These are phyloP conservation scores for Sugiyamaella smithiae DNA, from an alignment of 805 yeast genomes.

Conservation along the genomic window DNA sequence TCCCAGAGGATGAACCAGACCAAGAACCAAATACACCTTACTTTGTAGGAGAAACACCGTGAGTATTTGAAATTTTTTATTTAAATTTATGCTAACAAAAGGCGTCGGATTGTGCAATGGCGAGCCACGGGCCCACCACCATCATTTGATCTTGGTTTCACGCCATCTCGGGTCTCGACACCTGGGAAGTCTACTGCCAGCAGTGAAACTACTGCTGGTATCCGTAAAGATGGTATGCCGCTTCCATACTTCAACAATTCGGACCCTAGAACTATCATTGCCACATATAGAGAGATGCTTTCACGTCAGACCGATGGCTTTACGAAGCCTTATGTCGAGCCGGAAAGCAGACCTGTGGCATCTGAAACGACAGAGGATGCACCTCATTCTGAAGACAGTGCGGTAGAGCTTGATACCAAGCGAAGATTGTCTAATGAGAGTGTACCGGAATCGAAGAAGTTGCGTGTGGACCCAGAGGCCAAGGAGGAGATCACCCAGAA, in stretches of 20 bases:
- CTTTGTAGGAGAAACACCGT: conserved; percentile 18
- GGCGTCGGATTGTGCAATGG: conserved; percentile 18
- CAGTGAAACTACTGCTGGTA: neutral
- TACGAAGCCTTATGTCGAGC: conserved; percentile 4
- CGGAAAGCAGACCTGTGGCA: neutral
- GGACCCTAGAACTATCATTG: conserved; percentile 28
- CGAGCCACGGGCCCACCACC: conserved; percentile 8
- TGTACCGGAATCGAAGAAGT: too few relatives aligned
- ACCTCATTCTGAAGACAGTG: neutral
- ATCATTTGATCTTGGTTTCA: conserved; percentile 7
- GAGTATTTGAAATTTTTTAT: neutral
- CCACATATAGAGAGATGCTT: conserved; percentile 31
- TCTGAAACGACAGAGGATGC: neutral
- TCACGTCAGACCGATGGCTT: conserved; percentile 16
- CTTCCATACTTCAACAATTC: conserved; percentile 21
- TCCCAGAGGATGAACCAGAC: neutral
- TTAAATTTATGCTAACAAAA: neutral
- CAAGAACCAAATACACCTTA: conserved; percentile 12
- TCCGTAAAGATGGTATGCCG: neutral
- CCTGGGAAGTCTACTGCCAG: neutral
- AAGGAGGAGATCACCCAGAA: neutral
- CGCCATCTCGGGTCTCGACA: neutral
- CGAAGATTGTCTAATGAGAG: neutral
- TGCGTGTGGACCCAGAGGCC: neutral
- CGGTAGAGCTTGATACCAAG: neutral